These are phyloP conservation scores for Fagopyrum esculentum DNA, from an alignment of 148 eudicot genomes.

Conservation along the genomic window DNA sequence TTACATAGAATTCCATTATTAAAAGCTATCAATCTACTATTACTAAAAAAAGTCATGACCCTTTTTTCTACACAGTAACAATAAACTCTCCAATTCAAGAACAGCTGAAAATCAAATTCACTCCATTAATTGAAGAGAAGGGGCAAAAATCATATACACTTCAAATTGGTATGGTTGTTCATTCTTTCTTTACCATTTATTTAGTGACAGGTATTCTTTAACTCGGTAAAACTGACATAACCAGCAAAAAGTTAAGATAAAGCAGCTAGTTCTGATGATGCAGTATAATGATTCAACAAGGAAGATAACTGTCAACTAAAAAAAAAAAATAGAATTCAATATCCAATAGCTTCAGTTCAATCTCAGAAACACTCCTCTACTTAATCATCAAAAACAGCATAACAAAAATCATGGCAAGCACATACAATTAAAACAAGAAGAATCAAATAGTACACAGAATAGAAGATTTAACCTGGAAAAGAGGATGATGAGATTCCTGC, in stretches of 20 bases:
- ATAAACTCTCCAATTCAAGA: not conserved
- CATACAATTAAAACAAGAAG: not conserved
- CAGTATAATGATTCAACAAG: not conserved
- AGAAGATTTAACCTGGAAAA: slow-evolving; percentile 3
- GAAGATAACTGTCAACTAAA: not conserved
- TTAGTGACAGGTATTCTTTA: not conserved
- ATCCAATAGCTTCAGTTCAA: not conserved
- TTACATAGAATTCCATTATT: not conserved
- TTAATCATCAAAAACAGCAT: not conserved
- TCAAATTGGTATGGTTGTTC: not conserved
- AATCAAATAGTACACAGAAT: not conserved
- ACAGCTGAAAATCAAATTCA: not conserved
- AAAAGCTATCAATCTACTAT: not conserved
- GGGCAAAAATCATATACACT: not conserved
- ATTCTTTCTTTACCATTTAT: not conserved
- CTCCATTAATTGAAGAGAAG: not conserved
- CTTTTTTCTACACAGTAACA: not conserved
- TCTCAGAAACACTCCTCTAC: not conserved
- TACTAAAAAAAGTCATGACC: not conserved
- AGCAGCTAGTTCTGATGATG: not conserved
- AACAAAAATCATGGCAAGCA: not conserved
- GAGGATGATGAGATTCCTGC: not conserved
- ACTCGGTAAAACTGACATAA: not conserved
- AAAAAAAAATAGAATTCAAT: not conserved
- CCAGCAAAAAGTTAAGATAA: not conserved